These are phyloP conservation scores for Aspergillus tanneri DNA, from an alignment of 2,329 filamentous ascomycete genomes.

Conservation along the genomic window DNA sequence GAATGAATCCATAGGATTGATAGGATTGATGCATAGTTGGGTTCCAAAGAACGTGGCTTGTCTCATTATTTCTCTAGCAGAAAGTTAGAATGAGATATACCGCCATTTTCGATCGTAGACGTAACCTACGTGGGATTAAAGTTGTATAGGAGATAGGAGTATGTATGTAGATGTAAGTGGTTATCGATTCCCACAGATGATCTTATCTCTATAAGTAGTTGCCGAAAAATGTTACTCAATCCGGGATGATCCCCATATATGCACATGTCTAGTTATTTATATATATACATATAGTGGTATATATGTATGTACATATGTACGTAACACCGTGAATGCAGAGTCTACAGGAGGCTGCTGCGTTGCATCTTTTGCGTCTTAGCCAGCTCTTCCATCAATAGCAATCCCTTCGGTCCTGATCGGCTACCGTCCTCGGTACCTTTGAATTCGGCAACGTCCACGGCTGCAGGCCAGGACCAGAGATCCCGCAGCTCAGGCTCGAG, in stretches of 20 bases:
- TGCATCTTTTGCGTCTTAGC: constrained; percentile 30
- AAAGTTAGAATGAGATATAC: background rate
- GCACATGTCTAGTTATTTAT: background rate
- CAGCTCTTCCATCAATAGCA: constrained; percentile 41
- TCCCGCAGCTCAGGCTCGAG: constrained; percentile 43
- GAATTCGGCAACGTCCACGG: constrained; percentile 23
- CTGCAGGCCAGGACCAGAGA: constrained; percentile 45
- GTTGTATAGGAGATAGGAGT: too few species aligned
- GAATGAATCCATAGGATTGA: background rate
- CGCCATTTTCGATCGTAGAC: background rate
- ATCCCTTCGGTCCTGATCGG: constrained; percentile 35
- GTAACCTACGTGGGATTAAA: too few species aligned
- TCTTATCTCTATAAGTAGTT: too few species aligned
- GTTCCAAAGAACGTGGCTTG: background rate
- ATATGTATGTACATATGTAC: constrained; percentile 6
- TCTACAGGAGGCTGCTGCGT: constrained; percentile 27
- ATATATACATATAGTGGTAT: background rate
- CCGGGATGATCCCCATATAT: constrained; percentile 1
- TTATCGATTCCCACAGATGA: too few species aligned
- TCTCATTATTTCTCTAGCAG: background rate
- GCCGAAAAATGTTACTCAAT: too few species aligned
- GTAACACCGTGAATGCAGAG: background rate
- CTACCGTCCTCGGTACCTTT: constrained; percentile 40
- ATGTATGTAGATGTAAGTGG: too few species aligned
- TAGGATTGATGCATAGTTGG: background rate